Evolutionary conservation across 2,329 filamentous ascomycete species (phyloP).

Genomic region (Cordyceps fumosorosea): DNA sequence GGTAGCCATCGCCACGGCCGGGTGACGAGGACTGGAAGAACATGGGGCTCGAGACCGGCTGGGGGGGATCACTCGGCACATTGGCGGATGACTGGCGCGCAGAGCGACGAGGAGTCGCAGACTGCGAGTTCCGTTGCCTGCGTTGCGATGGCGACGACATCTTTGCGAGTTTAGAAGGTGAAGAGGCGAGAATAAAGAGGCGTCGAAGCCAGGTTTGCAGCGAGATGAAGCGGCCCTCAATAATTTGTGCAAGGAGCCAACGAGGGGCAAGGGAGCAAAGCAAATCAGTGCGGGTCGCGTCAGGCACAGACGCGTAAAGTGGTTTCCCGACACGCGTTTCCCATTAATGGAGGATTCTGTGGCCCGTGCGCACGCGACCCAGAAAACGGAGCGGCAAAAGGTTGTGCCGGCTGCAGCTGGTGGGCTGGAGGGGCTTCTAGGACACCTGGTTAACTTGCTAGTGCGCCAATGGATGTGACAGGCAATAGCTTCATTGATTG

Average conservation of each 20-base stretch:
- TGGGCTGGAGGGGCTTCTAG: conserved; percentile 11
- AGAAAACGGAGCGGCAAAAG: conserved; percentile 24
- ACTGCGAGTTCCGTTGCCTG: conserved; percentile 46
- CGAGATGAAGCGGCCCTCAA: conserved; percentile 18
- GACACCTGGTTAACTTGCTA: conserved; percentile 14
- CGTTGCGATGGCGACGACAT: conserved; percentile 43
- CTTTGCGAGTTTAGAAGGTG: conserved; percentile 14
- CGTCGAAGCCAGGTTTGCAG: not conserved
- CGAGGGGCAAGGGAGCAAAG: conserved; percentile 19
- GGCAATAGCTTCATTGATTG: conserved; percentile 11
- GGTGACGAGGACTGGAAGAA: conserved; percentile 59
- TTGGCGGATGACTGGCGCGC: conserved; percentile 32
- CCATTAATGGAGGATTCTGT: conserved; percentile 13
- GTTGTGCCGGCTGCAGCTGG: conserved; percentile 19
- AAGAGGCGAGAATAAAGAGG: conserved; percentile 11
- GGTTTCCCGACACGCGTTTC: conserved; percentile 21
- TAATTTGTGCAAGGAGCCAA: conserved; percentile 12
- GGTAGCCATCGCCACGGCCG: conserved; percentile 21
- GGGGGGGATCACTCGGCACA: conserved; percentile 42
- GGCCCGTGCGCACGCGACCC: conserved; percentile 23
- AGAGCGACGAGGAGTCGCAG: conserved; percentile 35
- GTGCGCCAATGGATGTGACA: not conserved
- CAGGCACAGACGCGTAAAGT: conserved; percentile 34
- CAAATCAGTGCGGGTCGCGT: conserved; percentile 19
- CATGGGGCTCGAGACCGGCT: conserved; percentile 70